Evolutionary conservation across 169 alveolate species (phyloP).

Genomic region (Perkinsus olseni): DNA sequence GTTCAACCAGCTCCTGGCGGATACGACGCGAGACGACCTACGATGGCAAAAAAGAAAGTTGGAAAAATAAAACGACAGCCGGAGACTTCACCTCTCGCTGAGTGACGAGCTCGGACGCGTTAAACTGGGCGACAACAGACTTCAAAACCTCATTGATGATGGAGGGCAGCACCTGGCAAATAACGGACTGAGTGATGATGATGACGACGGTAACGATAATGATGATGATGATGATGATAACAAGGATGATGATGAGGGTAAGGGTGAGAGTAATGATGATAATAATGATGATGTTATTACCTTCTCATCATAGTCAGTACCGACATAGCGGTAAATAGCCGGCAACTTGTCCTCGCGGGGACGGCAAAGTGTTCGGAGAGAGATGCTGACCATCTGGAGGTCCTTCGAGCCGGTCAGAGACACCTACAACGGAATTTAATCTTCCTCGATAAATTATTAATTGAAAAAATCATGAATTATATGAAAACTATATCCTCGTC

Average conservation of each 20-base stretch:
- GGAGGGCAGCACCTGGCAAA: slow-evolving; percentile 70
- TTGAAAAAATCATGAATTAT: slow-evolving; percentile 54
- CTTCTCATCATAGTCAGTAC: slow-evolving; percentile 90
- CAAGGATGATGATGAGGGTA: too few species aligned
- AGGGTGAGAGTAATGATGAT: too few species aligned
- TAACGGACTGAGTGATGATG: too few species aligned
- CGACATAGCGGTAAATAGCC: slow-evolving; percentile 48
- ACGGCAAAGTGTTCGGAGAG: slow-evolving; percentile 69
- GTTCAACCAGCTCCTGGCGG: slow-evolving; percentile 77
- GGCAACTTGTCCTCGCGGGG: slow-evolving; percentile 39
- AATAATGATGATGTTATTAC: slow-evolving; percentile 29
- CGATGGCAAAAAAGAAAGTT: neutral
- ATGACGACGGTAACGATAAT: too few species aligned
- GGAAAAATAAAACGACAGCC: neutral
- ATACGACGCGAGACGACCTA: slow-evolving; percentile 46
- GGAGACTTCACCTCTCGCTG: slow-evolving; percentile 74
- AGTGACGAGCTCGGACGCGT: slow-evolving; percentile 89
- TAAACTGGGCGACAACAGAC: slow-evolving; percentile 91
- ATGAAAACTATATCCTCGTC: too few species aligned
- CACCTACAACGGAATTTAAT: neutral
- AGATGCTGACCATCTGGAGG: slow-evolving; percentile 82
- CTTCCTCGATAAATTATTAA: too few species aligned
- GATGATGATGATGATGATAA: too few species aligned
- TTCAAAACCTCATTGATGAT: slow-evolving; percentile 91
- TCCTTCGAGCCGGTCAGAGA: slow-evolving; percentile 39